These are phyloP conservation scores for Penicillium palitans DNA, from an alignment of 2,329 filamentous ascomycete genomes.

Conservation along the genomic window DNA sequence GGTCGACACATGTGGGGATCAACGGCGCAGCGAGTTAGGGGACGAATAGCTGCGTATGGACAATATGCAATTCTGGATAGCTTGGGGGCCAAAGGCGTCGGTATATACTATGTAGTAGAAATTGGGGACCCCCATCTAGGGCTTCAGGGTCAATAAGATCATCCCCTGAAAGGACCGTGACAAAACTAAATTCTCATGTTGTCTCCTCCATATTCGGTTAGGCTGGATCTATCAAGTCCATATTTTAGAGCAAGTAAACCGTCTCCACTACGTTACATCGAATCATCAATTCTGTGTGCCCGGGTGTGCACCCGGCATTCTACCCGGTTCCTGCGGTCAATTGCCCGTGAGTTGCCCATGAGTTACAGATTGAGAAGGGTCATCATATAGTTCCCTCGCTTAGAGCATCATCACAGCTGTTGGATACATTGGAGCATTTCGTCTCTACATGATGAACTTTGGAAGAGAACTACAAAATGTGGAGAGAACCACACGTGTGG, in stretches of 20 bases:
- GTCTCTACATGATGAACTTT: too few relatives aligned
- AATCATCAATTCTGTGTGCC: background rate
- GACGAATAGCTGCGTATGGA: background rate
- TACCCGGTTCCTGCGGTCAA: background rate
- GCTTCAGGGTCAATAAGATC: background rate
- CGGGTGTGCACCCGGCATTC: background rate
- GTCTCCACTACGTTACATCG: background rate
- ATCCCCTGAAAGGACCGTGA: background rate
- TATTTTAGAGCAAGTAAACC: background rate
- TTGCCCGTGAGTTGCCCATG: background rate
- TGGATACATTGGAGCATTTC: background rate
- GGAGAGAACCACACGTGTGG: background rate
- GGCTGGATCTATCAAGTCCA: background rate
- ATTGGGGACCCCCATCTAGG: background rate
- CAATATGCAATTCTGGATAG: background rate
- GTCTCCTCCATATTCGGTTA: background rate
- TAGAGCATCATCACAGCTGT: background rate
- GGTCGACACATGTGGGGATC: conserved; percentile 5
- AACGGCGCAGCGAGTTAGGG: background rate
- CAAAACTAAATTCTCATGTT: background rate
- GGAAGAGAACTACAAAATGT: background rate
- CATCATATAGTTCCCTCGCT: background rate
- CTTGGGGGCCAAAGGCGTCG: background rate
- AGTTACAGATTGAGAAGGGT: background rate
- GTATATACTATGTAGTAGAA: background rate